These are phyloP conservation scores for Penicillium subrubescens DNA, from an alignment of 495 filamentous ascomycete species.

Conservation along the genomic window DNA sequence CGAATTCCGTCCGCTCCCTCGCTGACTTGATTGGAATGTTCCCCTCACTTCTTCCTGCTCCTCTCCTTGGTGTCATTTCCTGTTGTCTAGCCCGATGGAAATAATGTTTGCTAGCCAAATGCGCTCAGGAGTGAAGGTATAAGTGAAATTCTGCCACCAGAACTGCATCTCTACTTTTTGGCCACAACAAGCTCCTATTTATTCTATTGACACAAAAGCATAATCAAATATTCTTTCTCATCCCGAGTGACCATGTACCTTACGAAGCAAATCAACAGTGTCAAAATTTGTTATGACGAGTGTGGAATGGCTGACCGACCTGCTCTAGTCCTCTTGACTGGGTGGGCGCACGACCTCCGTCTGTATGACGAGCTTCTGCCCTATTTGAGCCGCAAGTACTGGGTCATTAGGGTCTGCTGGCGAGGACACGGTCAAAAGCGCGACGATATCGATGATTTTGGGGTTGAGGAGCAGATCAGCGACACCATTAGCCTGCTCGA, in stretches of 20 bases:
- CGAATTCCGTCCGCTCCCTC: background rate
- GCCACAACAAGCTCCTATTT: background rate
- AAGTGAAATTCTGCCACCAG: background rate
- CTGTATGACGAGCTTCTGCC: constrained; percentile 3
- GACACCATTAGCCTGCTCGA: background rate
- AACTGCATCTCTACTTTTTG: background rate
- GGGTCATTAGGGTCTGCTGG: constrained; percentile 3
- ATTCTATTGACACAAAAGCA: too few species aligned
- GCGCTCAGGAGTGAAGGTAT: background rate
- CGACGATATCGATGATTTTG: background rate
- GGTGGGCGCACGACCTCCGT: constrained; percentile 6
- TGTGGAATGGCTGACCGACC: constrained; percentile 2
- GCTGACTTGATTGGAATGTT: background rate
- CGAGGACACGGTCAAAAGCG: background rate
- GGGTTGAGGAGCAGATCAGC: background rate
- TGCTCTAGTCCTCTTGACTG: background rate
- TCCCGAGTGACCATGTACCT: background rate
- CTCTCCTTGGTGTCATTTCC: background rate
- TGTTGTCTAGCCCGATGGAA: background rate
- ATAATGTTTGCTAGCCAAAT: background rate
- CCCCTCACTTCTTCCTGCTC: background rate
- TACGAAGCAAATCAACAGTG: background rate
- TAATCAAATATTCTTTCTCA: background rate
- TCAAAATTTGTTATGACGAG: constrained; percentile 7
- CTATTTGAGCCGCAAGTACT: background rate